Evolutionary conservation across 176 grass and related monocot genomes (phyloP), one percentile per base, ranked within the genome.

Genomic region (Oropetium thomaeum): DNA sequence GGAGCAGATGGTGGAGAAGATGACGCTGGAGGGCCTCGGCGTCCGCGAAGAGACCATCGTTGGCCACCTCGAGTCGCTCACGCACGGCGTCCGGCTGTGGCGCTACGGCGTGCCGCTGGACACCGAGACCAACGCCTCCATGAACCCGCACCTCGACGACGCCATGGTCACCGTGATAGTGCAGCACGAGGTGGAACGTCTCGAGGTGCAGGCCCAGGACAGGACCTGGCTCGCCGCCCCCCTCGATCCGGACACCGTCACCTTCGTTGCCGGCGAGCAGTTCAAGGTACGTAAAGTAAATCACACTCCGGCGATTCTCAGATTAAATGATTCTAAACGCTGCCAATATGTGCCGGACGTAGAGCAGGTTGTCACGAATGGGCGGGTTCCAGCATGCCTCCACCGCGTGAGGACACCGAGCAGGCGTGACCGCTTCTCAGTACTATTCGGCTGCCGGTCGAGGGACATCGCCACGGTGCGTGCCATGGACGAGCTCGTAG

Each of bases 161-260:
- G 17, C 31, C 81, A 71, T 70, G 73, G 44, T 62, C 40, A 53
- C 65, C 23, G 26, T 19, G 32, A 70, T 78, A 65, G 54, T 76
- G 65, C 81, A 84, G 73, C 71, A 83, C 62, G 71, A 60, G n/a
- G 71, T 76, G 29, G 71, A 83, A 37, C 62, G 71, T 7, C 71
- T 83, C n/a, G 73, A 77, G 73, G 25, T 75, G 27, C 62, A 75
- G 62, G 52, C 20, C 37, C 20, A 44, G 49, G 71, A 48, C 71
- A 49, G 80, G 48, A 0, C 29, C 58, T 82, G 80, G 71, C 13
- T 58, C 62, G 40, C 67, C 29, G 30, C 61, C 20, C 54, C 67
- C 4, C 78, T 30, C 2, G 66, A 69, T 0, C 38, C 52, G 13
- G 52, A n/a, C 78, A 71, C 41, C 0, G 8, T 80, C 54, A 62